Conservation (phyloP, 176 grass and related monocot species). For the Alopecurus myosuroides region DNA sequence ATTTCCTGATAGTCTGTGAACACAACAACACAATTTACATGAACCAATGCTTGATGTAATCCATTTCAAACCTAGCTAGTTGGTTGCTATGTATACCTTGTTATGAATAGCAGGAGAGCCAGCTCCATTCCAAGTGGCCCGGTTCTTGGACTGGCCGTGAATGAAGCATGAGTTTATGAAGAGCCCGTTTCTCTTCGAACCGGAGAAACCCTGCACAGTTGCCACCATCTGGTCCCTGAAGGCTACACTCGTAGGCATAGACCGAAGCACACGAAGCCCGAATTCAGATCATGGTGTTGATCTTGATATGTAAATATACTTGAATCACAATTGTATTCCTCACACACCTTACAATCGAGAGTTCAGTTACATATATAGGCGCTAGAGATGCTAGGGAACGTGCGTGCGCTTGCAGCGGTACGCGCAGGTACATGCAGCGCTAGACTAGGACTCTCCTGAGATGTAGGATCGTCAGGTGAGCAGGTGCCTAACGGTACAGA, state of each 20-base stretch:
- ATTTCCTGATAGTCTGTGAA: constrained; percentile 53
- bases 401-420: no score
- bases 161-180: constrained; percentile 93
- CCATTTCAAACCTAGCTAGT: not conserved
- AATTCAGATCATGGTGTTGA: not conserved
- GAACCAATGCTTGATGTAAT: not conserved
- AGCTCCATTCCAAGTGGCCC: constrained; percentile 38
- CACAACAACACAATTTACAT: not conserved
- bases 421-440: no score
- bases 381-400: no score
- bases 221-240: constrained; percentile 79
- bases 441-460: no score
- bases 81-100: constrained; percentile 31
- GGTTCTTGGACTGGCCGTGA: constrained; percentile 64
- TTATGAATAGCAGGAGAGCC: constrained; percentile 49
- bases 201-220: constrained; percentile 34
- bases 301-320: not conserved
- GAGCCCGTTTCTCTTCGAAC: constrained; percentile 41
- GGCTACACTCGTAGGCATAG: constrained; percentile 18
- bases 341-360: no score
- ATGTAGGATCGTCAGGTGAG: no score
- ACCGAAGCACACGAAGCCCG: not conserved
- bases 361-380: no score
- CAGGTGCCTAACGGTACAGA: no score
- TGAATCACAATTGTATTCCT: no score